These are phyloP conservation scores for Scheffersomyces stambukii DNA, from an alignment of 1,139 yeast species.

Conservation along the genomic window DNA sequence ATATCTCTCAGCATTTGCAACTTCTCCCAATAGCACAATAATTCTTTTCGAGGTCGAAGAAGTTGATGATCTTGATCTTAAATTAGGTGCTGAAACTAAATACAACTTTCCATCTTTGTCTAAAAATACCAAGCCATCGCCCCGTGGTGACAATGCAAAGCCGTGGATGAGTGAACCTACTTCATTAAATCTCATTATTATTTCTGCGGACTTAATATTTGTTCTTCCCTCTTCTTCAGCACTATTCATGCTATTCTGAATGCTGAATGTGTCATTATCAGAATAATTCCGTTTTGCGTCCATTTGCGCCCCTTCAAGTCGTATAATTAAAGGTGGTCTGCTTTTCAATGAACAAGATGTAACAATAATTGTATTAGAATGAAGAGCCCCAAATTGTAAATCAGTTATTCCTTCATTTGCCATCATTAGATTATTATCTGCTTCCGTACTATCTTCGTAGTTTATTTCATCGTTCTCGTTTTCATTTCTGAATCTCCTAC, in stretches of 20 bases:
- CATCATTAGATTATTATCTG: conserved; percentile 38
- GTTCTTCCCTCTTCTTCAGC: conserved; percentile 17
- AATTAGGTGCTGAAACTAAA: conserved; percentile 62
- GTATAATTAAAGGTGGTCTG: conserved; percentile 33
- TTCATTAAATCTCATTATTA: conserved; percentile 56
- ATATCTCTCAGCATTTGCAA: conserved; percentile 63
- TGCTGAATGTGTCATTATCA: conserved; percentile 14
- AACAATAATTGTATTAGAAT: conserved; percentile 32
- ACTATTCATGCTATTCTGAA: conserved; percentile 18
- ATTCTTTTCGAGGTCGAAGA: conserved; percentile 34
- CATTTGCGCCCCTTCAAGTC: conserved; percentile 33
- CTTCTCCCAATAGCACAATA: conserved; percentile 72
- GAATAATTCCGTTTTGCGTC: conserved; percentile 17
- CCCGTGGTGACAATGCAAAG: conserved; percentile 76
- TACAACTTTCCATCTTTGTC: conserved; percentile 75
- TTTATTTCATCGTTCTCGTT: conserved; percentile 16
- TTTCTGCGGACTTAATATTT: conserved; percentile 29
- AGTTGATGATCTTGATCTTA: conserved; percentile 27
- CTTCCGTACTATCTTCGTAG: conserved; percentile 13
- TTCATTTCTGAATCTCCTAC: conserved; percentile 13
- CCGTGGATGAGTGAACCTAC: conserved; percentile 78
- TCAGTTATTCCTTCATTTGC: conserved; percentile 90
- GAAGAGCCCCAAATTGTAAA: conserved; percentile 50
- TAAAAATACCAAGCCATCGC: conserved; percentile 77
- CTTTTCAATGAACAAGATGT: conserved; percentile 36